These are phyloP conservation scores for Plantago elongata DNA, from an alignment of 257 asterid genomes.

Conservation along the genomic window DNA sequence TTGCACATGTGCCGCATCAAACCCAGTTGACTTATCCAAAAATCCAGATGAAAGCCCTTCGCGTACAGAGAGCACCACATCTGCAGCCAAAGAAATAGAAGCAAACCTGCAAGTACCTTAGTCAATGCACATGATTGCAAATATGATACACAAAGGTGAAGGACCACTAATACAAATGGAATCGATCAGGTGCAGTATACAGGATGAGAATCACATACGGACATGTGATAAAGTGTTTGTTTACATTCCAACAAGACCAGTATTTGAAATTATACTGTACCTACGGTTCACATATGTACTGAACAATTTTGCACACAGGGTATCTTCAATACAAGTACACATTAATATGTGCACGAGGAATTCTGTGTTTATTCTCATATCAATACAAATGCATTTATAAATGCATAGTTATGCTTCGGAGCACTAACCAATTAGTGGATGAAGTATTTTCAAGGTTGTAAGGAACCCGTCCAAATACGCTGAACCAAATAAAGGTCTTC, in stretches of 20 bases:
- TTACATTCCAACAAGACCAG: no score
- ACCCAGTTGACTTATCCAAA: slow-evolving; percentile 38
- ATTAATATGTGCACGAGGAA: neutral
- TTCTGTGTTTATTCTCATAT: neutral
- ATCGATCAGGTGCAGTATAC: no score
- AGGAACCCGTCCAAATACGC: slow-evolving; percentile 80
- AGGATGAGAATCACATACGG: no score
- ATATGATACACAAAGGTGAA: slow-evolving; percentile 1
- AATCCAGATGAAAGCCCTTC: slow-evolving; percentile 51
- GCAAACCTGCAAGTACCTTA: slow-evolving; percentile 68
- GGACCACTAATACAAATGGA: neutral
- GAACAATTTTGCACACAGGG: no score
- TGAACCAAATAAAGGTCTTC: slow-evolving; percentile 70
- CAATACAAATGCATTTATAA: slow-evolving; percentile 8
- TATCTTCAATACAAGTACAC: neutral
- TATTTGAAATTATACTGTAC: no score
- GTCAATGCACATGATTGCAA: slow-evolving; percentile 29
- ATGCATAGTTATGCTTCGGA: slow-evolving; percentile 14
- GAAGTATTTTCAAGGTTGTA: slow-evolving; percentile 67
- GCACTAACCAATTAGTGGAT: slow-evolving; percentile 74
- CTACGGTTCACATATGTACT: no score
- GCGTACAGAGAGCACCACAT: slow-evolving; percentile 62
- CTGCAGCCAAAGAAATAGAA: slow-evolving; percentile 79
- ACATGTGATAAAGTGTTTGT: no score
- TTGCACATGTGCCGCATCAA: slow-evolving; percentile 46